Conservation (phyloP, 495 filamentous ascomycete genomes). For the Staphylotrichum longicolle region DNA sequence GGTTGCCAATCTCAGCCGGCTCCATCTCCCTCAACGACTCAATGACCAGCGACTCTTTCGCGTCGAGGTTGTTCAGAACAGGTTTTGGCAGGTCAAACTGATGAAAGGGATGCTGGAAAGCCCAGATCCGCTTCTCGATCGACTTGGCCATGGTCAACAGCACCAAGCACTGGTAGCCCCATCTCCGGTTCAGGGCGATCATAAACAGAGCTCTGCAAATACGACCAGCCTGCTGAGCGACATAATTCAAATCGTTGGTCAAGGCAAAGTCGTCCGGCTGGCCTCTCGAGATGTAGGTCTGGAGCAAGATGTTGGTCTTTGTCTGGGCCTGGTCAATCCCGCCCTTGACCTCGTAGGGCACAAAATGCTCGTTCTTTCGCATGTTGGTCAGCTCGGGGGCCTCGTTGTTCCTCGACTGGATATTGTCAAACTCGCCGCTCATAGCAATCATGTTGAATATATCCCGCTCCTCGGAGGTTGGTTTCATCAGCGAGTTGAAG, state of each 20-base stretch:
- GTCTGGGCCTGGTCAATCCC: constrained; percentile 75
- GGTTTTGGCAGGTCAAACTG: constrained; percentile 90
- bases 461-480: constrained; percentile 78
- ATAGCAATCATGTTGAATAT: constrained; percentile 91
- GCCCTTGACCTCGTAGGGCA: constrained; percentile 69
- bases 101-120: constrained; percentile 88
- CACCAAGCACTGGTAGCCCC: constrained; percentile 92
- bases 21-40: constrained; percentile 91
- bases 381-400: constrained; percentile 64
- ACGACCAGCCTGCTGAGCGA: constrained; percentile 90
- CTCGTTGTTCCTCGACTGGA: constrained; percentile 86
- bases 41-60: constrained; percentile 68
- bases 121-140: constrained; percentile 93
- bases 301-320: constrained; percentile 94
- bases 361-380: constrained; percentile 60
- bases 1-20: constrained; percentile 77
- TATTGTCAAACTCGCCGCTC: constrained; percentile 96
- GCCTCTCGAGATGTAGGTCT: constrained; percentile 89
- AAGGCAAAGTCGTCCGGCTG: constrained; percentile 90
- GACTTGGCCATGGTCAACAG: constrained; percentile 88
- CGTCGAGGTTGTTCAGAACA: constrained; percentile 77
- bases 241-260: constrained; percentile 86
- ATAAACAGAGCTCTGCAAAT: constrained; percentile 96
- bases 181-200: constrained; percentile 90
- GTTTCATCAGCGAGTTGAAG: constrained; percentile 89